A percentile compares a stretch with the other conserved stretches of the same genome.
Evolutionary conservation across 495 filamentous ascomycete species (phyloP).

Genomic region (Penicillium arizonense): DNA sequence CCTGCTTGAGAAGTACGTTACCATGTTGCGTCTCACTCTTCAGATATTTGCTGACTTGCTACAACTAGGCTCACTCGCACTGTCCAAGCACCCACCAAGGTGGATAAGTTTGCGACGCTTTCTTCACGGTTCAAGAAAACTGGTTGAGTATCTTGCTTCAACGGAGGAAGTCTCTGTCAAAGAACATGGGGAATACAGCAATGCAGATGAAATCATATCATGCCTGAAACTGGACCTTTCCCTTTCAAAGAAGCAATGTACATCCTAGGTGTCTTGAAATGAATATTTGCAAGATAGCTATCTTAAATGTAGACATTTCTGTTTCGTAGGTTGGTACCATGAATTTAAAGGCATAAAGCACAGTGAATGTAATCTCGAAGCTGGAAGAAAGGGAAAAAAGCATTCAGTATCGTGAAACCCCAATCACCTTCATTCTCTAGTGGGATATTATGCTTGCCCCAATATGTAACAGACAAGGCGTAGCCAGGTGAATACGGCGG

Average conservation of each 20-base stretch:
- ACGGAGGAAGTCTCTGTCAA: slow-evolving; percentile 27
- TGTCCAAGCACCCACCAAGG: slow-evolving; percentile 56
- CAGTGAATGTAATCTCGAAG: no score
- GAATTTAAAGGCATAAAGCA: no score
- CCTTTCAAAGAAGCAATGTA: not conserved
- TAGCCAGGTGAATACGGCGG: no score
- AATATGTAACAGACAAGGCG: no score
- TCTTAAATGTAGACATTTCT: no score
- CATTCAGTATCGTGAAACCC: no score
- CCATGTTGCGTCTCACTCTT: not conserved
- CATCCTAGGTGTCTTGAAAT: no score
- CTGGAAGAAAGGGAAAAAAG: no score
- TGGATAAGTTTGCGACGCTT: slow-evolving; percentile 65
- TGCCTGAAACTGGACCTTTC: not conserved
- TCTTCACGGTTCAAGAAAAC: slow-evolving; percentile 70
- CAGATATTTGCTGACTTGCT: slow-evolving; percentile 37
- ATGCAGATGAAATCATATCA: slow-evolving; percentile 6
- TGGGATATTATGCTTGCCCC: no score
- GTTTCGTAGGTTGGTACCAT: no score
- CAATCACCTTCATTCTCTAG: no score
- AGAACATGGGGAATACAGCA: not conserved
- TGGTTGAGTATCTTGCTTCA: slow-evolving; percentile 2
- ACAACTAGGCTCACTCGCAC: slow-evolving; percentile 57
- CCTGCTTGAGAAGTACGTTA: slow-evolving; percentile 79
- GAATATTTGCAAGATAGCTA: no score